phyloP scores from a whole-genome alignment of 805 yeast species.

The Kazachstania viticola region DNA sequence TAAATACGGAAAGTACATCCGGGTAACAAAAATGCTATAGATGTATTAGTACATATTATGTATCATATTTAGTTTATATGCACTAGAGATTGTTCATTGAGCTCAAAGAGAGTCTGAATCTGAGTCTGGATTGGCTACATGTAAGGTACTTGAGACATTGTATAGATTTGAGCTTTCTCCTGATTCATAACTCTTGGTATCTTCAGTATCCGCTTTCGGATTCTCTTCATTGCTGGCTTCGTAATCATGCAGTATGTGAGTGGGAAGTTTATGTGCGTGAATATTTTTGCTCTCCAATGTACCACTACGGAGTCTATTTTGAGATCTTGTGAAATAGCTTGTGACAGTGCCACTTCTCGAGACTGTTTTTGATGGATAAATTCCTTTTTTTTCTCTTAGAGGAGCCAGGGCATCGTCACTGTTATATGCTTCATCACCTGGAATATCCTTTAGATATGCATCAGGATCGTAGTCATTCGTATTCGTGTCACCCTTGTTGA shows the following conservation, averaged over 20 bases:
- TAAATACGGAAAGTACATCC: too few species aligned
- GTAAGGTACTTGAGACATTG: conserved; percentile 12
- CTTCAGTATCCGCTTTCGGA: too few species aligned
- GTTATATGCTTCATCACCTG: conserved; percentile 29
- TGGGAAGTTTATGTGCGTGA: conserved; percentile 12
- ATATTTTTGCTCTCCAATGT: conserved; percentile 16
- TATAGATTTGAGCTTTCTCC: too few species aligned
- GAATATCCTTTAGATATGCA: conserved; percentile 20
- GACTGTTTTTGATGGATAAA: conserved; percentile 1
- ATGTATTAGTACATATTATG: too few species aligned
- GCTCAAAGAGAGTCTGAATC: conserved; percentile 19
- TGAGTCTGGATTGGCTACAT: conserved; percentile 24
- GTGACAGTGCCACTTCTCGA: conserved; percentile 21
- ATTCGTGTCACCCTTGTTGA: conserved; percentile 12
- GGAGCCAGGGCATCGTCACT: conserved; percentile 27
- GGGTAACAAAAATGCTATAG: too few species aligned
- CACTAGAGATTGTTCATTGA: too few species aligned
- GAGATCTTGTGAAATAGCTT: conserved; percentile 25
- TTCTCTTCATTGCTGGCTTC: too few species aligned
- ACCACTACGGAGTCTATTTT: conserved; percentile 19
- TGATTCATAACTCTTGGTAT: too few species aligned
- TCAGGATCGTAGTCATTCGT: conserved; percentile 9
- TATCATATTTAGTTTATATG: too few species aligned
- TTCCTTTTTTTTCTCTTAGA: conserved; percentile 13
- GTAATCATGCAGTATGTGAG: conserved; percentile 13